A percentile compares a stretch with the other conserved stretches of the same genome.
Conservation (phyloP, 1,284 basidiomycete species). For the Austroboletus novae-zelandiae region DNA sequence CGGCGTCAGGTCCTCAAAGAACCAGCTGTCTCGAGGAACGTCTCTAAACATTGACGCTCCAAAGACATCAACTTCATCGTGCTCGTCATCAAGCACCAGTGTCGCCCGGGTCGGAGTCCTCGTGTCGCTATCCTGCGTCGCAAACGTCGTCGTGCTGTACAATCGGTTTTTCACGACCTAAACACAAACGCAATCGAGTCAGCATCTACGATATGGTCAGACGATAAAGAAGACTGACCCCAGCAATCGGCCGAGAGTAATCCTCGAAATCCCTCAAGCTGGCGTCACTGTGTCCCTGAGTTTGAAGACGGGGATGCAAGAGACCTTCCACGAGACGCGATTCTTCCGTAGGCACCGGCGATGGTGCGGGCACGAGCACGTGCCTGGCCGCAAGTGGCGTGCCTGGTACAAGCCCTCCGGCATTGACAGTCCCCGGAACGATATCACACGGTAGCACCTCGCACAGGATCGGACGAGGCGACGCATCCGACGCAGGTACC, state of each 20-base stretch:
- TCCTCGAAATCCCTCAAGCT: conserved; percentile 45
- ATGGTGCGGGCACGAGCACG: conserved; percentile 25
- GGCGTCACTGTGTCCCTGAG: conserved; percentile 34
- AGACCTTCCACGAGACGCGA: conserved; percentile 37
- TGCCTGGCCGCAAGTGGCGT: conserved; percentile 4
- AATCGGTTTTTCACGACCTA: conserved; percentile 40
- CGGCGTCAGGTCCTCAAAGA: conserved; percentile 2
- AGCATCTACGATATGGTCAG: neutral
- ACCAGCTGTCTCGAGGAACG: conserved; percentile 10
- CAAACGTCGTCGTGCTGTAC: conserved; percentile 40
- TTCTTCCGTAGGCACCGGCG: conserved; percentile 37
- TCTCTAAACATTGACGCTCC: neutral
- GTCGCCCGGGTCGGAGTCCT: conserved; percentile 6
- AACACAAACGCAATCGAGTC: neutral
- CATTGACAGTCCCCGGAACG: neutral
- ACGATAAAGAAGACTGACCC: conserved; percentile 28
- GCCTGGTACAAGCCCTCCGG: neutral
- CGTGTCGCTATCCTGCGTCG: conserved; percentile 27
- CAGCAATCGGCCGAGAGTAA: conserved; percentile 44
- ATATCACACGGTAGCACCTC: neutral
- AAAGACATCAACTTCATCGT: conserved; percentile 12
- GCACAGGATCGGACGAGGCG: conserved; percentile 2
- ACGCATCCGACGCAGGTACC: neutral
- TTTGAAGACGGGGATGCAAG: conserved; percentile 35
- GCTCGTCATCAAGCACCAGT: conserved; percentile 9